A percentile compares a stretch with the other conserved stretches of the same genome.
These are phyloP conservation scores for Solanum sparsipilum DNA, from an alignment of 257 asterid genomes.

Conservation along the genomic window DNA sequence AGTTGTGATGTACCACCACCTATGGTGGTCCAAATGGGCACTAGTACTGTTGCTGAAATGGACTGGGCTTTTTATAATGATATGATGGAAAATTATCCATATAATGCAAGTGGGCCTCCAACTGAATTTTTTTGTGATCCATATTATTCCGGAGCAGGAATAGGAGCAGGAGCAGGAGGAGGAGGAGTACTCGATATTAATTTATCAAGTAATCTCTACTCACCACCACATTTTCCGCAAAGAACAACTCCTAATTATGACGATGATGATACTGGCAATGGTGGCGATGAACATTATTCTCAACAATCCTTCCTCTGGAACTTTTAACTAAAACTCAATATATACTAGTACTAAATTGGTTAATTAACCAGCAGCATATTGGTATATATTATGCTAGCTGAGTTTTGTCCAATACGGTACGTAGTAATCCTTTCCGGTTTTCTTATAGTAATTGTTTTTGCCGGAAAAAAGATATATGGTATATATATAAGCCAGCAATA, in stretches of 20 bases:
- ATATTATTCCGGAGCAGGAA: background rate
- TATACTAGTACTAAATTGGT: background rate
- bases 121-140: background rate
- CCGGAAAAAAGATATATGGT: background rate
- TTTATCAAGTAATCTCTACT: background rate
- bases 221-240: background rate
- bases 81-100: background rate
- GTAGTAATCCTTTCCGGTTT: background rate
- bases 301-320: conserved; percentile 7
- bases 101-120: background rate
- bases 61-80: background rate
- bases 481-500: background rate
- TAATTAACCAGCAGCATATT: background rate
- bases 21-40: background rate
- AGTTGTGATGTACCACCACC: background rate
- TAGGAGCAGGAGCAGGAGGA: background rate
- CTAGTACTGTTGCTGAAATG: background rate
- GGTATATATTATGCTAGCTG: background rate
- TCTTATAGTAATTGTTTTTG: background rate
- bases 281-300: background rate
- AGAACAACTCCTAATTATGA: background rate
- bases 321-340: background rate
- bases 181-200: background rate
- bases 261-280: background rate
- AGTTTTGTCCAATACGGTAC: background rate